Evolutionary conservation across 2,329 filamentous ascomycete species (phyloP), one percentile per base, ranked within the genome.

Genomic region (Clarireedia monteithiana): DNA sequence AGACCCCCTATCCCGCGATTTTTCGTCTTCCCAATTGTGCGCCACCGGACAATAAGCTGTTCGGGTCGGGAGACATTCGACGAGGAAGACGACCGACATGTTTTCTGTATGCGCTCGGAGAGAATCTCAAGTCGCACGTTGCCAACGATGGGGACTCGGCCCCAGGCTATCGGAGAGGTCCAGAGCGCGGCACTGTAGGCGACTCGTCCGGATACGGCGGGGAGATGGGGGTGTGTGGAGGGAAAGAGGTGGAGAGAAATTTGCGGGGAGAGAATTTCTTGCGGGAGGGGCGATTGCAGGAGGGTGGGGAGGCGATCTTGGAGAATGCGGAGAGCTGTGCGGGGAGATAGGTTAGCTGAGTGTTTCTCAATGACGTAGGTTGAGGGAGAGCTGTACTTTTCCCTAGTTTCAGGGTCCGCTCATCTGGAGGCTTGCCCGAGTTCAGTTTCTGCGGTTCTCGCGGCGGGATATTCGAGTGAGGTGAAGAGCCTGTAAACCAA

Each of bases 141-240:
- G 62, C 92, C 91, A 34, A 96, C 81, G 20, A 97, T 82, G 2
- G 94, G 94, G 1, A 99, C 80, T 27, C 89, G 84, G 66, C 95
- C 95, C 94, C 94, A 99, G 30, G 91, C 92, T 51, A 99, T 86
- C 0, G 94, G 94, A 0, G 91, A 91, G 0, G 94, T 96, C 91
- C 91, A 97, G 39, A 99, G 77, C 2, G 94, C 94, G 17, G 94
- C 92, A 38, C 88, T 88, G 71, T 99, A 99, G 48, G 90, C 87
- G 38, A 96, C 87, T 48, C 88, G 84, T 52, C 94, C 94, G 27
- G 89, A 89, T 42, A 97, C 94, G n/a, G 84, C 88, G 36, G 94
- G 94, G 2, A 99, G 88, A 70, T 92, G 87, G 2, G 88, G 89
- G 66, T 95, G 89, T 0, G 89, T 94, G 27, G 83, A 82, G 39